Percentiles rank a stretch among this genome's conserved stretches.
These are phyloP conservation scores for Cystobasidium pallidum DNA, from an alignment of 1,284 basidiomycete genomes.

Conservation along the genomic window DNA sequence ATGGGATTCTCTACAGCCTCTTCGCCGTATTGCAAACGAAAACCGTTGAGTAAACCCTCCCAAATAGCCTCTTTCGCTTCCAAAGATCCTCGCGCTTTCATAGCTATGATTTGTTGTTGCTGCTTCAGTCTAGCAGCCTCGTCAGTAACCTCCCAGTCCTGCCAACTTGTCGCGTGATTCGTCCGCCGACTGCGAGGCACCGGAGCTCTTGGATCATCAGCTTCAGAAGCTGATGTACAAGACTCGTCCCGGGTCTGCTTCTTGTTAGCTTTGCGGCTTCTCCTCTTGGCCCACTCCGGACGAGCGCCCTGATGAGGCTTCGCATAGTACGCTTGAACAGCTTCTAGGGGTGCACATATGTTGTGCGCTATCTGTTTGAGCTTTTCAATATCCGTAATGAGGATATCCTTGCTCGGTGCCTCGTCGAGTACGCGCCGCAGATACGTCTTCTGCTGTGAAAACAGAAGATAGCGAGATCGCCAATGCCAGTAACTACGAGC, in stretches of 20 bases:
- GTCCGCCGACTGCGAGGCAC: not conserved
- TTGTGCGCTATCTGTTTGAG: conserved; percentile 31
- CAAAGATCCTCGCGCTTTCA: conserved; percentile 17
- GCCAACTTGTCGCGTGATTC: not conserved
- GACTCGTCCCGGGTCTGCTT: not conserved
- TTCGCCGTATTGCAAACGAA: conserved; percentile 17
- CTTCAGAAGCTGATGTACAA: conserved; percentile 25
- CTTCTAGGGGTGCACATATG: conserved; percentile 29
- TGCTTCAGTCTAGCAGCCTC: conserved; percentile 4
- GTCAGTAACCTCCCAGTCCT: not conserved
- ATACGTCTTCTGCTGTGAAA: conserved; percentile 26
- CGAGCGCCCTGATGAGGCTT: conserved; percentile 11
- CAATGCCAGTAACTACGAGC: conserved; percentile 7
- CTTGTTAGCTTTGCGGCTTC: not conserved
- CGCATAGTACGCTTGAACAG: conserved; percentile 8
- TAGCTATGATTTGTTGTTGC: conserved; percentile 14
- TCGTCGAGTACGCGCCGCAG: conserved; percentile 14
- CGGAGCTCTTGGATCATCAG: not conserved
- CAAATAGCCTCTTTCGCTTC: conserved; percentile 8
- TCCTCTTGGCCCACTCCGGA: conserved; percentile 9
- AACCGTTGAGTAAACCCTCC: conserved; percentile 19
- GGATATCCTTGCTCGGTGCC: not conserved
- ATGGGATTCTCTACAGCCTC: not conserved
- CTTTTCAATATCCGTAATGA: not conserved
- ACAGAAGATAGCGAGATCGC: conserved; percentile 18